Percentiles rank a stretch among this genome's conserved stretches.
Conservation (phyloP, 768 basidiomycete genomes). For the Leccinellum luteum region DNA sequence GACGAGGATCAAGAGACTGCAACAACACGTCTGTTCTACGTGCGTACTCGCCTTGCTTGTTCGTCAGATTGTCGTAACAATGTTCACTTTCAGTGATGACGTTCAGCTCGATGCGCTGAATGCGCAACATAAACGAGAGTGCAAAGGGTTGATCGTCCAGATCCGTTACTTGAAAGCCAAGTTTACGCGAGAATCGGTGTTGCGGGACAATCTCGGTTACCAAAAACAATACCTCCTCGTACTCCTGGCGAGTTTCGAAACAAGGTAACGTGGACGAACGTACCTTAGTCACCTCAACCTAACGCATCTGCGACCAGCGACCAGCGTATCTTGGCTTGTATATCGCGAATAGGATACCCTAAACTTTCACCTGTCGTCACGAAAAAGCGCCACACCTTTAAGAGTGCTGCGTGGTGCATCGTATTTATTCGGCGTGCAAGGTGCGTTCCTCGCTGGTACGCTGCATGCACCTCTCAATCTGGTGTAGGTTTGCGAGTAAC, state of each 20-base stretch:
- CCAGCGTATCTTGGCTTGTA: conserved; percentile 67
- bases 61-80: neutral
- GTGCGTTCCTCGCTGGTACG: conserved; percentile 40
- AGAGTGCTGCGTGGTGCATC: conserved; percentile 52
- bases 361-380: conserved; percentile 40
- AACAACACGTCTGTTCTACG: conserved; percentile 58
- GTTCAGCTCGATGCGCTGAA: conserved; percentile 53
- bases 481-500: conserved; percentile 54
- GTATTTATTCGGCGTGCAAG: conserved; percentile 63
- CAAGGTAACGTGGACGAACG: conserved; percentile 46
- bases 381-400: conserved; percentile 50
- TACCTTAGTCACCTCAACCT: neutral
- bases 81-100: conserved; percentile 38
- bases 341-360: conserved; percentile 69
- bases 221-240: conserved; percentile 88
- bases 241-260: conserved; percentile 68
- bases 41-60: conserved; percentile 34
- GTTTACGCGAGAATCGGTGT: conserved; percentile 78
- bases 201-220: conserved; percentile 73
- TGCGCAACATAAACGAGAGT: conserved; percentile 76
- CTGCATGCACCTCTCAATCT: conserved; percentile 7
- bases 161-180: conserved; percentile 91
- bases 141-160: conserved; percentile 87
- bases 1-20: conserved; percentile 38
- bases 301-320: conserved; percentile 43